Evolutionary conservation across 768 basidiomycete genomes (phyloP), one percentile per base, ranked within the genome.

Genomic region (Podaxis sp.): DNA sequence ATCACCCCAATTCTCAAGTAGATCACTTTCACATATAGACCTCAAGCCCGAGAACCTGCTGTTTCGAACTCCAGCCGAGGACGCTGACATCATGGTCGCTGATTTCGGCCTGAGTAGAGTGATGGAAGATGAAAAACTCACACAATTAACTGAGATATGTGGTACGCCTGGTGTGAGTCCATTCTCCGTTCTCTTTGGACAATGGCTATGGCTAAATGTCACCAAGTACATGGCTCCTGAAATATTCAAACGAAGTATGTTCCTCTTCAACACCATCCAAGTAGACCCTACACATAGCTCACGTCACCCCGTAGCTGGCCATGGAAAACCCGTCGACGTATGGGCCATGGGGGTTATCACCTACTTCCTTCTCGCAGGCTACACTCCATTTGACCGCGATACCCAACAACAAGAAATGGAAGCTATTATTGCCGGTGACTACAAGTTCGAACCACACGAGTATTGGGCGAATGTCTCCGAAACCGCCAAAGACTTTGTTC

Each of bases 291-390:
- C 22, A 24, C 24, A 17, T 28, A 7, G 2, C 26, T 51, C 49
- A 51, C 49, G 26, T 28, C 22, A 24, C 22, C 4, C 13, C 24
- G 44, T 51, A 92, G 90, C 88, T 60, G 96, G 96, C 3, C 96
- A 99, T 69, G 86, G 90, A 46, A 97, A 93, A 76, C 95, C 96
- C 8, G 96, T 97, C 17, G 96, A 96, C 69, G 77, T 96, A 60
- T 96, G 95, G 96, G 95, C 96, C 0, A 96, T 99, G 86, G 96
- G 96, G 42, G 96, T 99, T 54, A 96, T 99, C 74, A 92, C 96
- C 12, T 98, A 98, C 77, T 97, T 97, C 88, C 79, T 98, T 3
- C 88, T 98, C 30, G 77, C 79, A 69, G 90, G 93, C 2, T 96
- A 99, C 79, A 99, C 97, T 4, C 97, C 97, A 0, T 99, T 99